Percentiles rank a stretch among this genome's conserved stretches.
These are phyloP conservation scores for Parastagonospora avenae DNA, from an alignment of 2,329 filamentous ascomycete species.

Conservation along the genomic window DNA sequence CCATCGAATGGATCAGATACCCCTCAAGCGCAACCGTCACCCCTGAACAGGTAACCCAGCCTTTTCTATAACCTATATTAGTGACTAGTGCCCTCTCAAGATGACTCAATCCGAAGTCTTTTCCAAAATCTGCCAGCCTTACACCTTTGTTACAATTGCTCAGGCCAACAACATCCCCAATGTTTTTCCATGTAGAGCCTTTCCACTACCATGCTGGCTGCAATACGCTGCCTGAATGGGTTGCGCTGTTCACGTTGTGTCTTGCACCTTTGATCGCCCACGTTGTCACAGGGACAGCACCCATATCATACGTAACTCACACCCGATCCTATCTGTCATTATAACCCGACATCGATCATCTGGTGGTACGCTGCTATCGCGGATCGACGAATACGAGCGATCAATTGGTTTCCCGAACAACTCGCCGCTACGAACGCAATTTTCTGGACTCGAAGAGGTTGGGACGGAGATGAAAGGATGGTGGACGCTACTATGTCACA, in stretches of 20 bases:
- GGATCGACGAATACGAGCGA: slow-evolving; percentile 40
- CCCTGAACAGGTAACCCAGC: no score
- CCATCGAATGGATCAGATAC: no score
- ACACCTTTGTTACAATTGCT: no score
- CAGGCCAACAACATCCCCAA: no score
- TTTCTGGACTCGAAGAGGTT: slow-evolving; percentile 43
- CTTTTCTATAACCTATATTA: no score
- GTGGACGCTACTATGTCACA: slow-evolving; percentile 1
- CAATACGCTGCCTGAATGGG: slow-evolving; percentile 35
- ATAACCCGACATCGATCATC: slow-evolving; percentile 47
- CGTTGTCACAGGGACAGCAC: slow-evolving; percentile 31
- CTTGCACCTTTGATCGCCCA: slow-evolving; percentile 43
- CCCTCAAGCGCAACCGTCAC: no score
- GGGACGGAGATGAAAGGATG: slow-evolving; percentile 42
- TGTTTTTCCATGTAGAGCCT: slow-evolving; percentile 1
- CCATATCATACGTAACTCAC: slow-evolving; percentile 19
- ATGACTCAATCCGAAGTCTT: no score
- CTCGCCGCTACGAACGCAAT: slow-evolving; percentile 42
- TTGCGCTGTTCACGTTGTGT: slow-evolving; percentile 36
- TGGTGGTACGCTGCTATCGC: slow-evolving; percentile 46
- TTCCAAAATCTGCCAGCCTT: no score
- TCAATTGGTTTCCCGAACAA: slow-evolving; percentile 29
- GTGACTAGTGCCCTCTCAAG: no score
- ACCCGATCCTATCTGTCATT: slow-evolving; percentile 31
- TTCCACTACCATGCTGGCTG: slow-evolving; percentile 10